Conservation (phyloP, 2,329 filamentous ascomycete species). For the Exophiala sp. region DNA sequence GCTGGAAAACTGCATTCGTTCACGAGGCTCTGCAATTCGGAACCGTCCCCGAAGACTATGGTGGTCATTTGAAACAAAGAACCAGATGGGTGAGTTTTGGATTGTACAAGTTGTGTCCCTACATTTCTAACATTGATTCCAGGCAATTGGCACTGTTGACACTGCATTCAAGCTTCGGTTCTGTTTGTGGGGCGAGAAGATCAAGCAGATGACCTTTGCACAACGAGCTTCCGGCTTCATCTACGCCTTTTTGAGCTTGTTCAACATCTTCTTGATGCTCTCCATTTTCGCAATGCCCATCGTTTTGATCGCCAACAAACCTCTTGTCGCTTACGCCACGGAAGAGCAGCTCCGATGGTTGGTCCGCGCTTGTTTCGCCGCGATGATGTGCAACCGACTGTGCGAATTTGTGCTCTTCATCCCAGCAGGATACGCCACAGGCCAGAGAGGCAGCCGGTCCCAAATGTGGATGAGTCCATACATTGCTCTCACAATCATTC, state of each 20-base stretch:
- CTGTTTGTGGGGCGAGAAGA: slow-evolving; percentile 50
- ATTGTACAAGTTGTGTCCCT: neutral
- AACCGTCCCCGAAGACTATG: slow-evolving; percentile 35
- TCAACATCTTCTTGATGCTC: slow-evolving; percentile 51
- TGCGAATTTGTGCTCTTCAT: slow-evolving; percentile 55
- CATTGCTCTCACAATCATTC: slow-evolving; percentile 53
- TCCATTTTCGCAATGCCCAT: slow-evolving; percentile 56
- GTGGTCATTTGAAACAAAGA: slow-evolving; percentile 37
- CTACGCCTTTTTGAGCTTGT: slow-evolving; percentile 51
- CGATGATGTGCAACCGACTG: slow-evolving; percentile 48
- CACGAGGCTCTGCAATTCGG: slow-evolving; percentile 31
- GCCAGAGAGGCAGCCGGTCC: slow-evolving; percentile 51
- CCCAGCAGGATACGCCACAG: slow-evolving; percentile 55
- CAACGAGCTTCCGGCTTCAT: slow-evolving; percentile 56
- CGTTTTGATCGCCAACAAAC: slow-evolving; percentile 52
- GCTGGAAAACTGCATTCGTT: slow-evolving; percentile 32
- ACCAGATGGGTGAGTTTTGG: slow-evolving; percentile 33
- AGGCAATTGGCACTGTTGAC: slow-evolving; percentile 48
- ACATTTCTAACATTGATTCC: slow-evolving; percentile 27
- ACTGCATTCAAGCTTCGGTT: slow-evolving; percentile 57
- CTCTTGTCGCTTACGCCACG: slow-evolving; percentile 52
- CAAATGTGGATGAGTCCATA: slow-evolving; percentile 61
- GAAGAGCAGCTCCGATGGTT: slow-evolving; percentile 54
- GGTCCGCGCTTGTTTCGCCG: slow-evolving; percentile 51
- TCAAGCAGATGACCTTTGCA: slow-evolving; percentile 50